phyloP scores from a whole-genome alignment of 805 yeast genomes.

The Isabelozyma heimii region DNA sequence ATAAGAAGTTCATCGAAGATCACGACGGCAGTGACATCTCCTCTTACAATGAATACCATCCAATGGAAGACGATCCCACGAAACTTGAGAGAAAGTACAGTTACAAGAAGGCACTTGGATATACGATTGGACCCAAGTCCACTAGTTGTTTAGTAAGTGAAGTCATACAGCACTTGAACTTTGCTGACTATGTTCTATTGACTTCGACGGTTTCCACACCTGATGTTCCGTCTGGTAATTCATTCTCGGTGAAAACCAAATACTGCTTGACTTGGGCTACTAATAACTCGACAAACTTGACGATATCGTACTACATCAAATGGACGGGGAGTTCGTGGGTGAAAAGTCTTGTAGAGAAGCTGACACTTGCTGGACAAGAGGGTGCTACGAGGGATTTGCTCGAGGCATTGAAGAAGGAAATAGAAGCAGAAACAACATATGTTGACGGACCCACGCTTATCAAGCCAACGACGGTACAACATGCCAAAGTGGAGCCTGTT shows the following conservation, averaged over 20 bases:
- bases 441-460: slow-evolving; percentile 16
- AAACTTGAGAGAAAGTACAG: slow-evolving; percentile 51
- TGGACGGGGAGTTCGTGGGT: slow-evolving; percentile 96
- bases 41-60: slow-evolving; percentile 32
- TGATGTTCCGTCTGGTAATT: slow-evolving; percentile 89
- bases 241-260: slow-evolving; percentile 73
- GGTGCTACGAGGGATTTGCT: slow-evolving; percentile 54
- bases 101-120: slow-evolving; percentile 74
- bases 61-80: slow-evolving; percentile 33
- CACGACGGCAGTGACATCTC: slow-evolving; percentile 50
- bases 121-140: slow-evolving; percentile 89
- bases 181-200: slow-evolving; percentile 54
- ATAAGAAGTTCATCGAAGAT: slow-evolving; percentile 33
- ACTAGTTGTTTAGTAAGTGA: slow-evolving; percentile 73
- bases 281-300: slow-evolving; percentile 56
- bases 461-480: slow-evolving; percentile 2
- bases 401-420: slow-evolving; percentile 33
- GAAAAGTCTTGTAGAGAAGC: slow-evolving; percentile 82
- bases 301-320: slow-evolving; percentile 69
- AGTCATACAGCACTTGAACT: slow-evolving; percentile 53
- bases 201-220: slow-evolving; percentile 74
- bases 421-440: slow-evolving; percentile 14
- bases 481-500: neutral
- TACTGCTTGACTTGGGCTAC: slow-evolving; percentile 75
- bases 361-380: slow-evolving; percentile 76